These are phyloP conservation scores for Stephanodiscus minutulus DNA, from an alignment of 108 stramenopile genomes.

Conservation along the genomic window DNA sequence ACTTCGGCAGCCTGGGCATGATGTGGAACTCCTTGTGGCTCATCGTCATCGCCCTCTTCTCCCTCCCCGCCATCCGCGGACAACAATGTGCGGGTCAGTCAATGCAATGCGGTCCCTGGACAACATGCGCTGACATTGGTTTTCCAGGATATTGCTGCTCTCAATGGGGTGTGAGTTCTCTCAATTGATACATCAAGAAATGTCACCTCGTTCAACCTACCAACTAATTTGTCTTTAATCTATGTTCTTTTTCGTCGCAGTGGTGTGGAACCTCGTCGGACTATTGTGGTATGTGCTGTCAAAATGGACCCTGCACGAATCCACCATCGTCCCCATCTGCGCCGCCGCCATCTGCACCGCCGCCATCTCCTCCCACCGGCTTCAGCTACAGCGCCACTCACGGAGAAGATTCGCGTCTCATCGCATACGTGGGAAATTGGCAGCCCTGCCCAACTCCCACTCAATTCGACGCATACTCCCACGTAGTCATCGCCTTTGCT, in stretches of 20 bases:
- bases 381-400: slow-evolving; percentile 25
- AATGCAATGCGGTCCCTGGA: neutral
- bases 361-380: slow-evolving; percentile 14
- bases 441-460: slow-evolving; percentile 57
- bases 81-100: neutral
- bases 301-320: slow-evolving; percentile 21
- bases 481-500: slow-evolving; percentile 63
- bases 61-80: neutral
- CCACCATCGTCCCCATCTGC: slow-evolving; percentile 29
- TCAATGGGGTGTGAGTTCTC: neutral
- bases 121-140: neutral
- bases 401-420: slow-evolving; percentile 51
- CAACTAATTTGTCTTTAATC: neutral
- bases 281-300: slow-evolving; percentile 28
- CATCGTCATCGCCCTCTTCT: neutral
- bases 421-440: slow-evolving; percentile 71
- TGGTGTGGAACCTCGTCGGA: slow-evolving; percentile 1
- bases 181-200: neutral
- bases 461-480: slow-evolving; percentile 56
- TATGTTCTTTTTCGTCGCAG: neutral
- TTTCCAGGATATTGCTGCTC: slow-evolving; percentile 7
- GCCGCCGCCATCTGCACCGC: slow-evolving; percentile 17
- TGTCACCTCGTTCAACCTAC: neutral
- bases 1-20: slow-evolving; percentile 63
- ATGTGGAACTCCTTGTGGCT: too few species aligned